These are phyloP conservation scores for Eucalyptus camaldulensis DNA, from an alignment of 345 rosid genomes.

Conservation along the genomic window DNA sequence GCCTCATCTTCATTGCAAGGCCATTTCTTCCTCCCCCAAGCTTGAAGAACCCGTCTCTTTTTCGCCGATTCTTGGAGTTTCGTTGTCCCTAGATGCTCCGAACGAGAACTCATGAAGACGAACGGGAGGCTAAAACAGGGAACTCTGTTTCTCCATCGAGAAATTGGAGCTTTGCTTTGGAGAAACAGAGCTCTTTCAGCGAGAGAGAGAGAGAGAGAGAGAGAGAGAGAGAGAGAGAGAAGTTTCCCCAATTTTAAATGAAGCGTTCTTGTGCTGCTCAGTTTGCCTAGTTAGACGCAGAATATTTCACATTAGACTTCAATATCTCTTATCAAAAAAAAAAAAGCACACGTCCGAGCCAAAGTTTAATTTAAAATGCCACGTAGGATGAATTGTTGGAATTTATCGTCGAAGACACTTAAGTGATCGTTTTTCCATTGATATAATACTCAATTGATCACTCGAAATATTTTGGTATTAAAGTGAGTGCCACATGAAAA, in stretches of 20 bases:
- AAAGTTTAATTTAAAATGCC: neutral
- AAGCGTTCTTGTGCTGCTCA: neutral
- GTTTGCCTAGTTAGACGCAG: neutral
- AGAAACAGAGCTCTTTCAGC: too few relatives aligned
- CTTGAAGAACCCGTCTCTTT: neutral
- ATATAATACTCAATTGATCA: neutral
- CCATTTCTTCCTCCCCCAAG: neutral
- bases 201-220: too few relatives aligned
- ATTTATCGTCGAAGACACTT: too few relatives aligned
- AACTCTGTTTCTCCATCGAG: too few relatives aligned
- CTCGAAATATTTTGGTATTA: neutral
- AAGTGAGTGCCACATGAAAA: fast-evolving
- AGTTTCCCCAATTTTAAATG: too few relatives aligned
- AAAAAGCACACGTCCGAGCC: fast-evolving
- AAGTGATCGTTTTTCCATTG: too few relatives aligned
- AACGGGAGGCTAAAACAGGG: too few relatives aligned
- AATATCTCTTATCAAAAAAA: neutral
- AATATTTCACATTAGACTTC: neutral
- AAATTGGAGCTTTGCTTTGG: too few relatives aligned
- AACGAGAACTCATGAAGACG: too few relatives aligned
- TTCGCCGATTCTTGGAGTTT: too few relatives aligned
- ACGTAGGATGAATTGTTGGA: neutral
- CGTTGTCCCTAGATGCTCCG: too few relatives aligned
- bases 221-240: too few relatives aligned
- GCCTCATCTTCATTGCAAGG: neutral